Conservation (phyloP, 169 alveolate genomes). For the Plasmodium adleri region DNA sequence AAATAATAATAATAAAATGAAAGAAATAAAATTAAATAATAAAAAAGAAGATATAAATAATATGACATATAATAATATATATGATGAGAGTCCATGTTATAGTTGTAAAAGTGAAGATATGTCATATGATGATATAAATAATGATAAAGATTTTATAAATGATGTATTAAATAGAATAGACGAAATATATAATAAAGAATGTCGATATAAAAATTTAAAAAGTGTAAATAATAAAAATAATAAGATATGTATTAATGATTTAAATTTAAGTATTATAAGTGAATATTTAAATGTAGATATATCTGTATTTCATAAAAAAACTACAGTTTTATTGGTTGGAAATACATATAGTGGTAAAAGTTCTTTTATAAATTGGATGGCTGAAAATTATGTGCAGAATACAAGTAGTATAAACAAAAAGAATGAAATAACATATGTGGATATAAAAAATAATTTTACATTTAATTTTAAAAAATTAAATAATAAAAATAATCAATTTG, state of each 20-base stretch:
- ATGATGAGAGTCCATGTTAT: conserved; percentile 5
- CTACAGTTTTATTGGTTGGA: conserved; percentile 31
- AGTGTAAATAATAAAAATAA: conserved; percentile 48
- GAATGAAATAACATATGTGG: conserved; percentile 62
- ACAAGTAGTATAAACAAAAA: conserved; percentile 14
- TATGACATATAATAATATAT: neutral
- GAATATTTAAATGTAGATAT: conserved; percentile 69
- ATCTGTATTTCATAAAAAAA: conserved; percentile 59
- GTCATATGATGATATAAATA: neutral
- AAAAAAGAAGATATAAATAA: neutral
- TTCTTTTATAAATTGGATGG: conserved; percentile 62
- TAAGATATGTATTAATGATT: conserved; percentile 43
- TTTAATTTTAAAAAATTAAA: conserved; percentile 35
- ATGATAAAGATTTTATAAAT: conserved; percentile 7
- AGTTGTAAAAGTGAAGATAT: conserved; percentile 28
- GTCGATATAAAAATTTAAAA: conserved; percentile 40
- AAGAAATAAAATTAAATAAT: neutral
- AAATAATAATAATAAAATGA: neutral
- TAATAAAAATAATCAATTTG: conserved; percentile 42
- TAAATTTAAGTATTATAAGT: conserved; percentile 54
- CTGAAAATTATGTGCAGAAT: conserved; percentile 56
- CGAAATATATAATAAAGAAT: conserved; percentile 54
- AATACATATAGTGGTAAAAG: conserved; percentile 65
- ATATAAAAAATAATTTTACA: conserved; percentile 40
- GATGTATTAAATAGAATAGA: conserved; percentile 53